Percentiles rank a stretch among this genome's conserved stretches.
Evolutionary conservation across 495 filamentous ascomycete genomes (phyloP).

Genomic region (Xylona heveae): DNA sequence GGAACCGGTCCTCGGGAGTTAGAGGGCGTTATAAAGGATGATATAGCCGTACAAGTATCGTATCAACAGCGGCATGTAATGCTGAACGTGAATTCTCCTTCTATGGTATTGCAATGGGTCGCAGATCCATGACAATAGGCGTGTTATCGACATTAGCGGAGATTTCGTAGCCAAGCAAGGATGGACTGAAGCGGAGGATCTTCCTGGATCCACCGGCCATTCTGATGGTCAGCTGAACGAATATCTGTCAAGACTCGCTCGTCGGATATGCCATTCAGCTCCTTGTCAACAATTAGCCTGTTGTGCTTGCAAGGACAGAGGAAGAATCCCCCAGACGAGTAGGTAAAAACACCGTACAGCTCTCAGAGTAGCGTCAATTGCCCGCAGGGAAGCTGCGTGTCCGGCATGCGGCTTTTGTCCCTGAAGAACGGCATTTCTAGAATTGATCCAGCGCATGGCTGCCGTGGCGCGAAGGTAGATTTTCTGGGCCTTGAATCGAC

Average conservation of each 20-base stretch:
- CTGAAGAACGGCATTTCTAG: constrained; percentile 41
- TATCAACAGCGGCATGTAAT: not conserved
- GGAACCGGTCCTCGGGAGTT: too few species aligned
- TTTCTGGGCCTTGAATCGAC: constrained; percentile 69
- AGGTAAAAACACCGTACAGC: constrained; percentile 25
- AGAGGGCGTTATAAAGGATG: not conserved
- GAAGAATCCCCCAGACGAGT: not conserved
- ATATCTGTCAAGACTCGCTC: constrained; percentile 43
- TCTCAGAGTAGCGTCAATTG: constrained; percentile 34
- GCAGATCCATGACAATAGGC: not conserved
- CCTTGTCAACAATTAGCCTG: constrained; percentile 21
- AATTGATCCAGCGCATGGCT: constrained; percentile 59
- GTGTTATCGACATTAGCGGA: constrained; percentile 9
- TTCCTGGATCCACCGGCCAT: constrained; percentile 55
- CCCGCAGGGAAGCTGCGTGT: constrained; percentile 34
- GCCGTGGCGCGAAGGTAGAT: constrained; percentile 64
- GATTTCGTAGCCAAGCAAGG: constrained; percentile 21
- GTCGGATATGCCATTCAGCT: constrained; percentile 45
- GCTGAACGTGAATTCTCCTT: too few species aligned
- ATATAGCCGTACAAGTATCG: not conserved
- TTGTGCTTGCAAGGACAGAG: not conserved
- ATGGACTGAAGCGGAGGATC: constrained; percentile 34
- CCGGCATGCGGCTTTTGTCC: constrained; percentile 36
- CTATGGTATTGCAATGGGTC: too few species aligned
- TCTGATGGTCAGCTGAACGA: constrained; percentile 35